phyloP scores from a whole-genome alignment of 176 grass and related monocot species.

The Olyra latifolia region DNA sequence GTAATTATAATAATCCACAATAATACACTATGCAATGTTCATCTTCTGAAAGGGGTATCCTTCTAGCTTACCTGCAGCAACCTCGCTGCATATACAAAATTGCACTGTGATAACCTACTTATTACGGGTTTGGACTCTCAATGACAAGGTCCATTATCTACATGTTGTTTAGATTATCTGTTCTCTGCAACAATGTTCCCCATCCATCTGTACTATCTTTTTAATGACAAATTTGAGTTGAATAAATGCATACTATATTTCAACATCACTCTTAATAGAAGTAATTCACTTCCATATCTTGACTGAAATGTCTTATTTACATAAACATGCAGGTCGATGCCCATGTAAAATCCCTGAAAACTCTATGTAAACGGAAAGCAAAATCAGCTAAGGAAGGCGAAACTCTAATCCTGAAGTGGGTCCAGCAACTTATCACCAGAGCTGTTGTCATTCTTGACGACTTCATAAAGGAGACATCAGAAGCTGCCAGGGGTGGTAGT shows the following conservation, averaged over 20 bases:
- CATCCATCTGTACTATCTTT: slow-evolving; percentile 8
- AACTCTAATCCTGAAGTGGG: slow-evolving; percentile 70
- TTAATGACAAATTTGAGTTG: neutral
- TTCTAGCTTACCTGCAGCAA: slow-evolving; percentile 24
- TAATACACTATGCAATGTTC: neutral
- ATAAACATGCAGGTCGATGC: slow-evolving; percentile 73
- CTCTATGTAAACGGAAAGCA: slow-evolving; percentile 84
- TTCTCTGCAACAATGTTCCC: neutral
- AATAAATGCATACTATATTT: slow-evolving; percentile 12
- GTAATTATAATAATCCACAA: neutral
- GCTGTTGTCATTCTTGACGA: slow-evolving; percentile 53
- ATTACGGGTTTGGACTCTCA: slow-evolving; percentile 15
- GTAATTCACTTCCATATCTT: slow-evolving; percentile 25
- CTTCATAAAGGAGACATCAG: slow-evolving; percentile 61
- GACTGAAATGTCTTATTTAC: slow-evolving; percentile 24
- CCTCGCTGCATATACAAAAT: slow-evolving; percentile 17
- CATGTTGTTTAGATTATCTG: neutral
- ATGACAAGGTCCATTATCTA: slow-evolving; percentile 1
- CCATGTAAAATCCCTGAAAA: slow-evolving; percentile 90
- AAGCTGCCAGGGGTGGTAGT: slow-evolving; percentile 38
- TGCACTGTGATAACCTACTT: neutral
- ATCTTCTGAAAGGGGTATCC: slow-evolving; percentile 6
- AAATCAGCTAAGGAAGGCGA: slow-evolving; percentile 65
- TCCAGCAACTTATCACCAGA: slow-evolving; percentile 55
- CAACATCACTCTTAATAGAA: slow-evolving; percentile 9